Conservation (phyloP, 768 basidiomycete genomes). For the Tricholoma sp. region DNA sequence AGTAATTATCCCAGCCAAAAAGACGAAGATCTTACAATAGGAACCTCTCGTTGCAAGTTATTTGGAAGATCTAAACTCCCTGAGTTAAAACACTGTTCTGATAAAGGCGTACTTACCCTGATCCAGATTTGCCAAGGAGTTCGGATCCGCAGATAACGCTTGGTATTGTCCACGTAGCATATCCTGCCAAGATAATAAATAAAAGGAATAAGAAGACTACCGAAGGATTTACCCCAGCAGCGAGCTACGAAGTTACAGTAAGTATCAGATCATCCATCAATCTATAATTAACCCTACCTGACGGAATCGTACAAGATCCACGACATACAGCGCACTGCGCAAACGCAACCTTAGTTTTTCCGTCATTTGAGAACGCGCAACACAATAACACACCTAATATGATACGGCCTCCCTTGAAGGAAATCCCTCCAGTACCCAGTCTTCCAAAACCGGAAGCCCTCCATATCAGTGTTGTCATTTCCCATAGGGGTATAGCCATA, state of each 20-base stretch:
- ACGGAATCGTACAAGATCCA: conserved; percentile 93
- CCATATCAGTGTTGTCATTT: conserved; percentile 90
- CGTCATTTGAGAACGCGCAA: background rate
- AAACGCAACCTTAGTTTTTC: background rate
- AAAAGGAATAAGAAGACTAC: background rate
- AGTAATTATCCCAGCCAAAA: background rate
- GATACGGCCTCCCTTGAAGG: conserved; percentile 79
- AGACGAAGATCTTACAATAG: conserved; percentile 62
- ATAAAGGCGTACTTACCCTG: conserved; percentile 55
- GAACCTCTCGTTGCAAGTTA: conserved; percentile 86
- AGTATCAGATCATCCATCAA: background rate
- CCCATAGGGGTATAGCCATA: conserved; percentile 99
- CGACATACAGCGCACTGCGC: conserved; percentile 85
- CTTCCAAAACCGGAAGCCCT: conserved; percentile 99
- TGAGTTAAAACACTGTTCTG: background rate
- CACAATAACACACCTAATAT: conserved; percentile 69
- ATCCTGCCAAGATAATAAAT: conserved; percentile 43
- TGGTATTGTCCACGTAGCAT: conserved; percentile 91
- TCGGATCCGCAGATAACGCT: conserved; percentile 87
- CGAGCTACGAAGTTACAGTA: conserved; percentile 30
- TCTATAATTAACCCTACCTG: conserved; percentile 45
- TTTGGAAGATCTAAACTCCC: conserved; percentile 78
- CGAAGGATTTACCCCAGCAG: conserved; percentile 40
- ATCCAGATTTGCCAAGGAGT: conserved; percentile 90
- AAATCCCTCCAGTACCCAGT: conserved; percentile 93